Evolutionary conservation across 2,329 filamentous ascomycete species (phyloP).

Genomic region (Thermoascus crustaceus): DNA sequence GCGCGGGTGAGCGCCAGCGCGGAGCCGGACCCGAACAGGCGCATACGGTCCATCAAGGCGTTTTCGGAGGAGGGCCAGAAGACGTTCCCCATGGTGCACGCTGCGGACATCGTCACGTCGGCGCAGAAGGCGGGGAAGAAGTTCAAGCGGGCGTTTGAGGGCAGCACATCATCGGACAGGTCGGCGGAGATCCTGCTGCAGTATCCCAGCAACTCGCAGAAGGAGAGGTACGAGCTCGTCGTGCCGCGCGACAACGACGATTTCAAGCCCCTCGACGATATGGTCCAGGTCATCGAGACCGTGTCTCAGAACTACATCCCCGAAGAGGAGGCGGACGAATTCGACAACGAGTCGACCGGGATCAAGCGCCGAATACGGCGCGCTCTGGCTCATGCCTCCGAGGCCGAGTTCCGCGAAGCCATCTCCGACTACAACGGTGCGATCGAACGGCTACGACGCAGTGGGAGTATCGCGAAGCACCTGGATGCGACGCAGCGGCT

Average conservation of each 20-base stretch:
- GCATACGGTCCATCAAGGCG: conserved; percentile 37
- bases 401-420: conserved; percentile 63
- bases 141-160: conserved; percentile 46
- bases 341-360: conserved; percentile 65
- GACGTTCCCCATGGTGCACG: conserved; percentile 40
- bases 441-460: conserved; percentile 56
- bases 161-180: conserved; percentile 32
- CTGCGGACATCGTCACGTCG: conserved; percentile 40
- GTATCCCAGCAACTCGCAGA: conserved; percentile 67
- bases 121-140: conserved; percentile 37
- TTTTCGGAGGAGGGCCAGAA: conserved; percentile 34
- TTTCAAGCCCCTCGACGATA: conserved; percentile 58
- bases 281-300: conserved; percentile 59
- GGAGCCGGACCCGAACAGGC: conserved; percentile 38
- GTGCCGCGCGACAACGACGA: conserved; percentile 72
- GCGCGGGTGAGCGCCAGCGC: conserved; percentile 31
- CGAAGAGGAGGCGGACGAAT: conserved; percentile 55
- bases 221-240: conserved; percentile 70
- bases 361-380: conserved; percentile 70
- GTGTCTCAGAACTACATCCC: conserved; percentile 72
- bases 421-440: conserved; percentile 70
- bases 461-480: conserved; percentile 64
- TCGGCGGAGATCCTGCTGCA: conserved; percentile 58
- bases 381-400: conserved; percentile 59
- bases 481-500: conserved; percentile 62